A percentile compares a stretch with the other conserved stretches of the same genome.
phyloP scores from a whole-genome alignment of 306 rosid species.

The Acacia acuminata region DNA sequence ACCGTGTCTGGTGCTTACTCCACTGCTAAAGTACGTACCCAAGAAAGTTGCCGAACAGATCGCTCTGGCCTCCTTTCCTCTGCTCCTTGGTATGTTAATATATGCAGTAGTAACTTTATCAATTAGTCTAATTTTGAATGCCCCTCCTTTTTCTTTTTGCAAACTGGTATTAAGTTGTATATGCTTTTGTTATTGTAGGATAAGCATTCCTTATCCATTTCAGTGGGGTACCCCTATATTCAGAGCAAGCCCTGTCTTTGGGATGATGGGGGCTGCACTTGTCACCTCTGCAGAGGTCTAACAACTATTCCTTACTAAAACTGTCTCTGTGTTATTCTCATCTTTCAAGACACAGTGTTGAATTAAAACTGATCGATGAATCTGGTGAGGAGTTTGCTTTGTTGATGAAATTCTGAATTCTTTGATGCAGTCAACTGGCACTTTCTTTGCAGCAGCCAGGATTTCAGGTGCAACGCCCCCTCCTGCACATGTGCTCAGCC shows the following conservation, averaged over 20 bases:
- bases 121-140: background rate
- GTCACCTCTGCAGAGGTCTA: constrained; percentile 89
- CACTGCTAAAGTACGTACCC: constrained; percentile 50
- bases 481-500: constrained; percentile 75
- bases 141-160: background rate
- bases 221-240: constrained; percentile 98
- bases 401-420: constrained; percentile 21
- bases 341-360: constrained; percentile 11
- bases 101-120: background rate
- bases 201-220: constrained; percentile 82
- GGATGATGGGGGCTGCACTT: constrained; percentile 95
- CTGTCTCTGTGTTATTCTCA: background rate
- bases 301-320: constrained; percentile 18
- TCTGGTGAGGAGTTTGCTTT: background rate
- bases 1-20: constrained; percentile 86
- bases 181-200: constrained; percentile 52
- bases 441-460: constrained; percentile 85
- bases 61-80: constrained; percentile 65
- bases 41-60: constrained; percentile 77
- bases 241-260: constrained; percentile 91
- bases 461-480: constrained; percentile 99
- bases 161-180: background rate
- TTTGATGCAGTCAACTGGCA: constrained; percentile 81
- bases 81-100: constrained; percentile 73
- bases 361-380: constrained; percentile 19